Percentiles rank a stretch among this genome's conserved stretches.
Evolutionary conservation across 1,284 basidiomycete genomes (phyloP).

Genomic region (Chalciporus sp.): DNA sequence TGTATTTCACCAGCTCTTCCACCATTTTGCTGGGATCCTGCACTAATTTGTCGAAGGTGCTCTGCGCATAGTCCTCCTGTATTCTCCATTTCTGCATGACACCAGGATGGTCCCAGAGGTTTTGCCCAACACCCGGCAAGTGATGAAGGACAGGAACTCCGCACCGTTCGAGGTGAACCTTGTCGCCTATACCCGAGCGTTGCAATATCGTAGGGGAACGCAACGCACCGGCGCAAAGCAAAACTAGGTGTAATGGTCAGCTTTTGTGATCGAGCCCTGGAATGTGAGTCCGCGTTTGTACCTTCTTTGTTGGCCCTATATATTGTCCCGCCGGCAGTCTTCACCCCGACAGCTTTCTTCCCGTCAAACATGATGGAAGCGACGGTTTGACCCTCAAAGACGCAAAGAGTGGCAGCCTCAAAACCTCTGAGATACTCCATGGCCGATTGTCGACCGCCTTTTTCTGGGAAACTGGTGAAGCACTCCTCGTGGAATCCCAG

Average conservation of each 20-base stretch:
- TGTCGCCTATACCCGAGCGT: constrained; percentile 60
- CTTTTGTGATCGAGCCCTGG: too few relatives aligned
- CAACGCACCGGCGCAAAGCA: not conserved
- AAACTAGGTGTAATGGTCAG: not conserved
- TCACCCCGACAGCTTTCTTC: not conserved
- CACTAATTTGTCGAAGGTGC: not conserved
- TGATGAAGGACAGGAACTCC: constrained; percentile 50
- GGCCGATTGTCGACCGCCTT: not conserved
- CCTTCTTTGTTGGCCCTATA: not conserved
- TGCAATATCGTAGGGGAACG: constrained; percentile 1
- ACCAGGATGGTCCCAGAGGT: constrained; percentile 57
- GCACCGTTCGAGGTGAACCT: constrained; percentile 45
- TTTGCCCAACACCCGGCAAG: constrained; percentile 54
- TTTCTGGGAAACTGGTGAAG: not conserved
- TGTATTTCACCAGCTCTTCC: not conserved
- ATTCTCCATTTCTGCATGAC: constrained; percentile 20
- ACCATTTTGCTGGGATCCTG: not conserved
- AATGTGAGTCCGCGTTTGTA: not conserved
- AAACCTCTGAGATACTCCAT: not conserved
- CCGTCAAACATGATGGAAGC: not conserved
- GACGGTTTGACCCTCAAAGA: not conserved
- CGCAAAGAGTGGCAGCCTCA: not conserved
- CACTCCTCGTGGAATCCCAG: not conserved
- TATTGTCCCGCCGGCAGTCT: not conserved
- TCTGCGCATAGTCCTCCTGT: not conserved